Evolutionary conservation across 2,329 filamentous ascomycete genomes (phyloP).

Genomic region (Fusarium hainanense): DNA sequence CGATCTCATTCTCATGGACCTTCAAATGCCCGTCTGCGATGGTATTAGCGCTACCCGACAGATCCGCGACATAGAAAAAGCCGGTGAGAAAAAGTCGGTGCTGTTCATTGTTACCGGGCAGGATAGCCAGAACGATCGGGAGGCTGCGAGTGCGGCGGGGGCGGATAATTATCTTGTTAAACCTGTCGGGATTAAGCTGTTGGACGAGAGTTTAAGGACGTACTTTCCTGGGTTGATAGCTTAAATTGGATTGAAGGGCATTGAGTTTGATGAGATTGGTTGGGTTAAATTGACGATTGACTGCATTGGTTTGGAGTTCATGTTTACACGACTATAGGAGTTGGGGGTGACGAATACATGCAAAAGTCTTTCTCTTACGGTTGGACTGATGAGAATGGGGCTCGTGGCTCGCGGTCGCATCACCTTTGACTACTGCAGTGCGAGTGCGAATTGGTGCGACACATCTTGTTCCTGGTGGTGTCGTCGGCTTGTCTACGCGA

Average conservation of each 20-base stretch:
- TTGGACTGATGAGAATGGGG: too few relatives aligned
- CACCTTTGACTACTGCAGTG: background rate
- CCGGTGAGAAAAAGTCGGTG: constrained; percentile 16
- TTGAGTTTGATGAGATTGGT: too few relatives aligned
- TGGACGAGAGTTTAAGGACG: constrained; percentile 28
- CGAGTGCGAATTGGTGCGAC: background rate
- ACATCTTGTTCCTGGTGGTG: background rate
- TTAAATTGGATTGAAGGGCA: background rate
- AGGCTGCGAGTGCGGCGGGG: constrained; percentile 30
- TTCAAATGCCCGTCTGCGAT: constrained; percentile 48
- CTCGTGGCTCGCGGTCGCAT: background rate
- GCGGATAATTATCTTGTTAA: constrained; percentile 45
- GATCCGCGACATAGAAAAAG: constrained; percentile 41
- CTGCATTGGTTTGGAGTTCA: background rate
- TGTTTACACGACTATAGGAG: background rate
- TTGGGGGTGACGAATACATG: background rate
- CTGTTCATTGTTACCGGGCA: constrained; percentile 47
- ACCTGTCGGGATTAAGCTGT: constrained; percentile 36
- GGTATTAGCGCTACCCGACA: constrained; percentile 45
- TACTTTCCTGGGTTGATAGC: constrained; percentile 34
- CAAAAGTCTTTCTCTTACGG: background rate
- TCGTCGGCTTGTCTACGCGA: background rate
- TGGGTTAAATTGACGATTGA: background rate
- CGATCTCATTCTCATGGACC: constrained; percentile 45
- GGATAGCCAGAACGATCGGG: constrained; percentile 40